Conservation (phyloP, 164 flowering plant species). For the Vitis rotundifolia region DNA sequence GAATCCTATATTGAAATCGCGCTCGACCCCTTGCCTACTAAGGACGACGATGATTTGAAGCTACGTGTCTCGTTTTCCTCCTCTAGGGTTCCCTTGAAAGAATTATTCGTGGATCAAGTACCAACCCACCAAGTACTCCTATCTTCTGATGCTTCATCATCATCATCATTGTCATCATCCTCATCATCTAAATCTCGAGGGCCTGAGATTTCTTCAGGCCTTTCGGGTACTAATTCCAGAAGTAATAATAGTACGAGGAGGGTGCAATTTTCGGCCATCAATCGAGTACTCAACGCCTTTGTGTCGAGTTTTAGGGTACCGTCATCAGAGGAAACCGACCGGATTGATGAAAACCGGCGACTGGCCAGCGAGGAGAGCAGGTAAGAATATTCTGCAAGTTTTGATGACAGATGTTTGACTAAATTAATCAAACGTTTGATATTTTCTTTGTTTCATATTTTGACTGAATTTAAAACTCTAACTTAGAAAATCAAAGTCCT, state of each 20-base stretch:
- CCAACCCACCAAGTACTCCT: too few relatives aligned
- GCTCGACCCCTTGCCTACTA: neutral
- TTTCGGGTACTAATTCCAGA: neutral
- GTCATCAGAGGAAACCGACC: neutral
- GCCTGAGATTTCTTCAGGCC: too few relatives aligned
- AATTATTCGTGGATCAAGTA: too few relatives aligned
- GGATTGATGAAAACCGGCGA: neutral
- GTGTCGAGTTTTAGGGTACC: neutral
- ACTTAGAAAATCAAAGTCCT: too few relatives aligned
- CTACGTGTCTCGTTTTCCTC: slow-evolving; percentile 35
- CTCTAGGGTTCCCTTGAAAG: neutral
- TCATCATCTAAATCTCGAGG: too few relatives aligned
- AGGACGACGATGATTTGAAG: slow-evolving; percentile 7
- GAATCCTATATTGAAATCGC: slow-evolving; percentile 38
- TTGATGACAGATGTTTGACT: too few relatives aligned
- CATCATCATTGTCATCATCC: neutral
- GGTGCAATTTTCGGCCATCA: neutral
- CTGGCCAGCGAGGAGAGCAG: neutral
- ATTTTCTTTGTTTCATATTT: too few relatives aligned
- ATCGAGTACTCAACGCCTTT: neutral
- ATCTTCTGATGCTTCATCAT: neutral
- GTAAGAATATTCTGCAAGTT: too few relatives aligned
- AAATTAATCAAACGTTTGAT: too few relatives aligned
- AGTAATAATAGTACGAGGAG: neutral
- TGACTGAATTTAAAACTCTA: too few relatives aligned